These are phyloP conservation scores for Hippophae rhamnoides DNA, from an alignment of 306 rosid species.

Conservation along the genomic window DNA sequence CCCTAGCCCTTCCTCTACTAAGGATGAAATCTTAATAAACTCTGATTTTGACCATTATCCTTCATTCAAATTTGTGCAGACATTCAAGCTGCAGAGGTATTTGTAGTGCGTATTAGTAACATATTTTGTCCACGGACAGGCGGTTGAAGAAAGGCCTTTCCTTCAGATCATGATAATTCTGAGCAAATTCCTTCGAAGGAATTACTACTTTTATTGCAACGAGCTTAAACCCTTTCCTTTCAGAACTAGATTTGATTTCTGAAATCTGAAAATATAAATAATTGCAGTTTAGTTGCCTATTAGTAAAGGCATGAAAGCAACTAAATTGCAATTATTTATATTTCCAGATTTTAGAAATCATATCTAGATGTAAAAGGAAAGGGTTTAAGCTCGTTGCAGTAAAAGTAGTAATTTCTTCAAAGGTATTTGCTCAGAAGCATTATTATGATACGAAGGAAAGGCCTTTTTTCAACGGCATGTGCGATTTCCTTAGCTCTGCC, in stretches of 20 bases:
- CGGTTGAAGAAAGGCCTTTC: constrained; percentile 91
- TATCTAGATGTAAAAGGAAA: constrained; percentile 82
- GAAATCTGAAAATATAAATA: constrained; percentile 45
- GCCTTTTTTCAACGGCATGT: constrained; percentile 86
- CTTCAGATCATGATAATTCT: constrained; percentile 77
- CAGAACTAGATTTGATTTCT: constrained; percentile 87
- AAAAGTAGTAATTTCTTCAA: constrained; percentile 67
- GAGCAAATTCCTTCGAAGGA: constrained; percentile 81
- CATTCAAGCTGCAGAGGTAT: constrained; percentile 92
- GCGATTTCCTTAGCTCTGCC: constrained; percentile 90
- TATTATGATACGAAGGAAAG: constrained; percentile 83
- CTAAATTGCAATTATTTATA: neutral
- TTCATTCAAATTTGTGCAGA: constrained; percentile 33
- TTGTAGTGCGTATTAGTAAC: constrained; percentile 1
- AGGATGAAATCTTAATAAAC: too few relatives aligned
- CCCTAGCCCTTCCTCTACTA: too few relatives aligned
- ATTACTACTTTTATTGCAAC: constrained; percentile 73
- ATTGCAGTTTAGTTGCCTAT: neutral
- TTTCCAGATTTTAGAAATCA: constrained; percentile 79
- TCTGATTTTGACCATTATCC: neutral
- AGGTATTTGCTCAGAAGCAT: constrained; percentile 80
- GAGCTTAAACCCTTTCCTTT: constrained; percentile 83
- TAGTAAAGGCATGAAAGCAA: too few relatives aligned
- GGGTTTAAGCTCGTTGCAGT: constrained; percentile 91
- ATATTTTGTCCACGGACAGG: too few relatives aligned